Conservation (phyloP, 345 rosid genomes). For the Bruguiera gymnorhiza region DNA sequence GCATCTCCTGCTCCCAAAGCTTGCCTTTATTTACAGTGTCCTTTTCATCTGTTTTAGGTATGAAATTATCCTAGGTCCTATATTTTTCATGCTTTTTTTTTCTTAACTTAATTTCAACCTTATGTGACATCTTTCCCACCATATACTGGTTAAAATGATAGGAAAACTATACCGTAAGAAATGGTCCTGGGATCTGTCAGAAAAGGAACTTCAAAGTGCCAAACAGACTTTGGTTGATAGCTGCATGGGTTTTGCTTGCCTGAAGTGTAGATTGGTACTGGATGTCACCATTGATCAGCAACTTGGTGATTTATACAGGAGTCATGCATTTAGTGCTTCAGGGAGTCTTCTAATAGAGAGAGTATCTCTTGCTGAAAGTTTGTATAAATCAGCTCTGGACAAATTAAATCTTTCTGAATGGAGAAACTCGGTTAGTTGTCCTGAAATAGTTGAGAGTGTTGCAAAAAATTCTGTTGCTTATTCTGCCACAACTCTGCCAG, state of each 20-base stretch:
- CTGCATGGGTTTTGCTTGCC: conserved; percentile 41
- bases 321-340: conserved; percentile 23
- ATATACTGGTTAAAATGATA: conserved; percentile 20
- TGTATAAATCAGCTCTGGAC: conserved; percentile 57
- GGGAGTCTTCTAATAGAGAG: conserved; percentile 33
- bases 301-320: conserved; percentile 65
- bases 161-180: conserved; percentile 72
- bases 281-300: conserved; percentile 60
- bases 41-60: conserved; percentile 79
- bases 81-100: background rate
- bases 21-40: conserved; percentile 59
- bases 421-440: conserved; percentile 47
- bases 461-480: conserved; percentile 11
- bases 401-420: conserved; percentile 55
- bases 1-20: conserved; percentile 53
- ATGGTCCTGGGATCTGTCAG: conserved; percentile 57
- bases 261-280: conserved; percentile 60
- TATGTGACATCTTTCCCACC: conserved; percentile 7
- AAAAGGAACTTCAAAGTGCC: conserved; percentile 62
- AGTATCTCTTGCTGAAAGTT: conserved; percentile 52
- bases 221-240: conserved; percentile 44
- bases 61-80: conserved; percentile 3
- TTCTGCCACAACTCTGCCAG: conserved; percentile 12
- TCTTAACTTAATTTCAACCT: conserved; percentile 8
- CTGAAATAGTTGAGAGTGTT: conserved; percentile 30